These are phyloP conservation scores for Dictyostelium purpureum DNA, from an alignment of 78 protist genomes.

Conservation along the genomic window DNA sequence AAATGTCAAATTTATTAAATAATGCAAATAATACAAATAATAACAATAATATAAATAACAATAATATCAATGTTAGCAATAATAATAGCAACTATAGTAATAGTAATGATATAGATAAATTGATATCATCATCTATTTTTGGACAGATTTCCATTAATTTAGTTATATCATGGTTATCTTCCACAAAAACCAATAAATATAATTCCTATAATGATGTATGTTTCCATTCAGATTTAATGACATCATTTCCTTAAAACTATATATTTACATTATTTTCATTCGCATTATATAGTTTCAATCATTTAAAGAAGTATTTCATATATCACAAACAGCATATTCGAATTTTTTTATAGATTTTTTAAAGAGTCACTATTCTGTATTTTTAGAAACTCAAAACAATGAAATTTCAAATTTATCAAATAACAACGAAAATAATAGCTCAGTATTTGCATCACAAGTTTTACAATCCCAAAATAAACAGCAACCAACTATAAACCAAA, in stretches of 20 bases:
- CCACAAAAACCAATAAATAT: constrained; percentile 12
- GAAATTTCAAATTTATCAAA: neutral
- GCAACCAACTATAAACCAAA: no score
- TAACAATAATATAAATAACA: neutral
- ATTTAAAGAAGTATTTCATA: neutral
- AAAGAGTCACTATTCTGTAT: neutral
- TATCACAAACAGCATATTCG: neutral
- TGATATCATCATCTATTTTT: neutral
- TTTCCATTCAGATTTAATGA: neutral
- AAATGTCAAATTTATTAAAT: no score
- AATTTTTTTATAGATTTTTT: neutral
- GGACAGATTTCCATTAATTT: neutral
- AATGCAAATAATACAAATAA: no score
- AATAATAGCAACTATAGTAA: neutral
- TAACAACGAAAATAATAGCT: neutral
- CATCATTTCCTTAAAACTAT: neutral
- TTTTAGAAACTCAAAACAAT: neutral
- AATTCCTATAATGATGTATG: neutral
- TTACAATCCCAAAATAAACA: neutral
- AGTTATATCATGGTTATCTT: neutral
- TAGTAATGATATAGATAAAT: neutral
- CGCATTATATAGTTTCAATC: neutral
- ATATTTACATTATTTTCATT: neutral
- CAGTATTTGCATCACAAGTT: neutral
- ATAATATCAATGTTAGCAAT: neutral